Base-by-base conservation (phyloP, 352 stramenopile genomes). In the Globisporangium apiculatum region DNA sequence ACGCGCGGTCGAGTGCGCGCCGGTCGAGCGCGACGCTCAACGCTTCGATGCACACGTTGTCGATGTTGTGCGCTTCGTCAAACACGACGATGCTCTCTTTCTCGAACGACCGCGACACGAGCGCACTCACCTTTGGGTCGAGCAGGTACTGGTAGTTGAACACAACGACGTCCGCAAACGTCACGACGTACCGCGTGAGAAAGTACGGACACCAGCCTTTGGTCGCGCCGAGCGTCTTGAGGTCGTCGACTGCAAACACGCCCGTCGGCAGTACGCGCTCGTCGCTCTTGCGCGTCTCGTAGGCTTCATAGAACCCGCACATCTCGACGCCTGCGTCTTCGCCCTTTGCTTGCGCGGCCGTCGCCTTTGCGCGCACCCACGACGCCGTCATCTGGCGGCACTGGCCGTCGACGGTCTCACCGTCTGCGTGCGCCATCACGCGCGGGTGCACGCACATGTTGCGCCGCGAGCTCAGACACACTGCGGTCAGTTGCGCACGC, bases 81-180 rank as follows among this genome's bases (percentile, higher is more conserved):
- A 99, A 99, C 2, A 99, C 95, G 17, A 96, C 73, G 55, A 96
- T 95, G 61, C 82, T 90, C 56, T 94, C 85, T 56, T 88, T 91
- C 67, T 99, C 95, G 49, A 99, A 88, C 65, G 98, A 86, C 35
- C 94, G 70, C n/a, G 89, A 97, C 15, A 98, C 88, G 65, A 94
- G 69, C 37, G 79, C 73, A 48, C 83, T 88, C 7, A 98, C 91
- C 69, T 99, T 99, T 31, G 97, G 97, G 80, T 99, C 97, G 31
- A 99, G 84, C 95, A 99, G 98, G 76, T 99, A 99, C 81, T 99
- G 97, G 80, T 99, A 99, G 68, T 99, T 99, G 79, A 98, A 99
- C 47, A 99, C 95, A 3, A 99, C 68, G 46, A 99, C 91, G 57
- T 98, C 97, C 1, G 97, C 97, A 61, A 98, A 96, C 7, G 93